Conservation (phyloP, 306 rosid species). For the Lathyrus sativus region DNA sequence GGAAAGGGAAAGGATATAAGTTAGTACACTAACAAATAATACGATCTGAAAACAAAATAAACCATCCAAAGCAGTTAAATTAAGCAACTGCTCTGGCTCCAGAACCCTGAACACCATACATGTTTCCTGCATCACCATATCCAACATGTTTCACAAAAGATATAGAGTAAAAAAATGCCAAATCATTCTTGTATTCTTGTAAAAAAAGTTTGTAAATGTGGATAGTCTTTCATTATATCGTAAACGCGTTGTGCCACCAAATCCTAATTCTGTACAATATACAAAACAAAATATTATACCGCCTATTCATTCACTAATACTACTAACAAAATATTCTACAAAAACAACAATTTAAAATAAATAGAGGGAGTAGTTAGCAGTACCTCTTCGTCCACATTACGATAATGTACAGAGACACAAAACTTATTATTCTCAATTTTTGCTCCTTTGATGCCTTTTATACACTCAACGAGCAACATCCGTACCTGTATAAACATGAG, state of each 20-base stretch:
- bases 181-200: no score
- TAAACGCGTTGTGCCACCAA: constrained; percentile 65
- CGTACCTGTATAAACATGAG: constrained; percentile 58
- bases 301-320: not conserved
- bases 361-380: not conserved
- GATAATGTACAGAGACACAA: constrained; percentile 92
- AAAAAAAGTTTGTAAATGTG: constrained; percentile 59
- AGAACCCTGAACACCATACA: no score
- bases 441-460: constrained; percentile 73
- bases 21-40: no score
- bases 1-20: no score
- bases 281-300: constrained; percentile 13
- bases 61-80: no score
- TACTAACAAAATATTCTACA: not conserved
- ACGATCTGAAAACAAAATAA: no score
- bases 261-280: constrained; percentile 63
- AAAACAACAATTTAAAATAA: not conserved
- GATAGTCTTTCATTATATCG: no score
- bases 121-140: no score
- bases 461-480: constrained; percentile 55
- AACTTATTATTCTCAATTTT: constrained; percentile 82
- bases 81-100: no score
- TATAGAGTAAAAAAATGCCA: no score
- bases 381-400: constrained; percentile 87
- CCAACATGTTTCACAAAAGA: no score